A percentile compares a stretch with the other conserved stretches of the same genome.
Conservation (phyloP, 176 grass and related monocot species). For the Puccinellia tenuiflora region DNA sequence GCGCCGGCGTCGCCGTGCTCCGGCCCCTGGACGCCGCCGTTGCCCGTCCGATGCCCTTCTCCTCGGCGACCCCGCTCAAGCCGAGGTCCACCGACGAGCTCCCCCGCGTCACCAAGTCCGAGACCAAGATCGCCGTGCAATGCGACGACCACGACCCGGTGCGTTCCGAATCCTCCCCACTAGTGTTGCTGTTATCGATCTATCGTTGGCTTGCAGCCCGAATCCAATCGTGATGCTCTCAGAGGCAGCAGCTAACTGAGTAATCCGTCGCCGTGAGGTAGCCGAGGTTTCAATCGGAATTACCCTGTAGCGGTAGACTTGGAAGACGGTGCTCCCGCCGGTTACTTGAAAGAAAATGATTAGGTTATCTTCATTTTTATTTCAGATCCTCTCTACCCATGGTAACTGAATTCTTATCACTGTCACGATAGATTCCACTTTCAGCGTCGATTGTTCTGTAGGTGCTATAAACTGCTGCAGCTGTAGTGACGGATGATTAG, state of each 20-base stretch:
- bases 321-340: no score
- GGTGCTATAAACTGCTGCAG: not conserved
- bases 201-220: not conserved
- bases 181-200: not conserved
- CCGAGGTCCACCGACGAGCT: conserved; percentile 43
- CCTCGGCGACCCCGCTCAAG: conserved; percentile 36
- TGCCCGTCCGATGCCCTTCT: conserved; percentile 36
- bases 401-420: no score
- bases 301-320: no score
- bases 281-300: not conserved
- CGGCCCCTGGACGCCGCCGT: conserved; percentile 19
- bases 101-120: conserved; percentile 53
- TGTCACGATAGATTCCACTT: not conserved
- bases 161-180: not conserved
- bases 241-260: not conserved
- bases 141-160: conserved; percentile 59
- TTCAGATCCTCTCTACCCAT: not conserved
- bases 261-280: not conserved
- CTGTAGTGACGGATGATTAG: not conserved
- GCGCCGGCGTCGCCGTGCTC: not conserved
- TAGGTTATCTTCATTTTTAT: not conserved
- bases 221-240: not conserved
- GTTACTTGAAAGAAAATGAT: no score
- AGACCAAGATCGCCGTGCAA: not conserved
- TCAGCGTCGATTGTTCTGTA: not conserved